Percentiles rank a stretch among this genome's conserved stretches.
Conservation (phyloP, 192 early-diverging fungal genomes). For the Ambispora gerdemannii region DNA sequence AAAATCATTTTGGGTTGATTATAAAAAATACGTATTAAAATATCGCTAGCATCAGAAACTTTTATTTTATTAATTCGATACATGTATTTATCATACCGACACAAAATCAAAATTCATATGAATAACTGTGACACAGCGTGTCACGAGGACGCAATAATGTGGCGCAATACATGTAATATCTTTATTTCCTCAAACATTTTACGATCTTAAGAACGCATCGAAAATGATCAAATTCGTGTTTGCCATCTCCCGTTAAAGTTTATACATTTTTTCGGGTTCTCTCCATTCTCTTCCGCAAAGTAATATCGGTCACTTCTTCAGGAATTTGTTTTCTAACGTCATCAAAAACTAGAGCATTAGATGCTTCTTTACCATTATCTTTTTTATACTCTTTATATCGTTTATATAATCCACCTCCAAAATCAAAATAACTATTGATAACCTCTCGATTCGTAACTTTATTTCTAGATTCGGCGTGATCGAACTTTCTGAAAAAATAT, state of each 20-base stretch:
- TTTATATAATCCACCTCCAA: background rate
- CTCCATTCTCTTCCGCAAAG: slow-evolving; percentile 9
- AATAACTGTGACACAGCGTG: background rate
- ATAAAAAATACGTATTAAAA: too few relatives aligned
- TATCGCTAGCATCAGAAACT: too few relatives aligned
- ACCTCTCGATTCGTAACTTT: background rate
- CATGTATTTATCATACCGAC: too few relatives aligned
- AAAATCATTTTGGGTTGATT: too few relatives aligned
- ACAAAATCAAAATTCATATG: too few relatives aligned
- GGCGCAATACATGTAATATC: background rate
- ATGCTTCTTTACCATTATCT: background rate
- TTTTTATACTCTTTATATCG: background rate
- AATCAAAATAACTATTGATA: background rate
- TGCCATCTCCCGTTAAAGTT: background rate
- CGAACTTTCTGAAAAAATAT: background rate
- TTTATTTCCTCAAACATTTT: background rate
- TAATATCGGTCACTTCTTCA: background rate
- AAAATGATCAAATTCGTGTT: background rate
- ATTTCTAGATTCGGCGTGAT: slow-evolving; percentile 4
- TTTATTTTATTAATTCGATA: too few relatives aligned
- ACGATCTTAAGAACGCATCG: background rate
- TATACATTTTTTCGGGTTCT: background rate
- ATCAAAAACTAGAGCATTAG: background rate
- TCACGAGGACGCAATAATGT: background rate
- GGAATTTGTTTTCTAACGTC: background rate